Percentiles rank a stretch among this genome's conserved stretches.
These are phyloP conservation scores for Lentinula novae-zelandiae DNA, from an alignment of 1,284 basidiomycete genomes.

Conservation along the genomic window DNA sequence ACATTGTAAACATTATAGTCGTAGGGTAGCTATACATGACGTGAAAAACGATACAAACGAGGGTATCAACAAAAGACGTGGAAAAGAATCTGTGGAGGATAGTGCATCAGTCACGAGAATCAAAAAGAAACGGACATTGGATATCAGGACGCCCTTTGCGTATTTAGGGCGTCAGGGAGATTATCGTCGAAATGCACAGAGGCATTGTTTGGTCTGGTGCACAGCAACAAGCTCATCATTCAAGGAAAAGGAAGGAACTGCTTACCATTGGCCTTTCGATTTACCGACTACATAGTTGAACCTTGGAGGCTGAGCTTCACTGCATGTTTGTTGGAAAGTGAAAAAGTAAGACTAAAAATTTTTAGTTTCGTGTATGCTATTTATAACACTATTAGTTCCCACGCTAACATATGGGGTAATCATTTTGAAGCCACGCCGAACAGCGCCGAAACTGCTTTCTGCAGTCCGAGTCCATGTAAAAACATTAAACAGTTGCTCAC, in stretches of 20 bases:
- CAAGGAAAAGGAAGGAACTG: not conserved
- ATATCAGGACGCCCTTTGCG: slow-evolving; percentile 43
- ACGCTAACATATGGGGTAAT: not conserved
- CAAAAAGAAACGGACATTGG: slow-evolving; percentile 15
- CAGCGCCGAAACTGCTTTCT: not conserved
- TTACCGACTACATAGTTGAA: no score
- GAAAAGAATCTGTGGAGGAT: not conserved
- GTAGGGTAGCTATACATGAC: no score
- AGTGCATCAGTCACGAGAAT: not conserved
- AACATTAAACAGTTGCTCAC: not conserved
- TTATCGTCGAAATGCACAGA: slow-evolving; percentile 36
- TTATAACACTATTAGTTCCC: not conserved
- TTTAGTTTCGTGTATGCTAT: not conserved
- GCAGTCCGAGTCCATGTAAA: slow-evolving; percentile 7
- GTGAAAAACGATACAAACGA: no score
- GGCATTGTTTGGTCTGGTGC: slow-evolving; percentile 48
- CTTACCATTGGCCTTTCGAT: slow-evolving; percentile 4
- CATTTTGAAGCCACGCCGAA: slow-evolving; percentile 2
- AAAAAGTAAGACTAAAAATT: not conserved
- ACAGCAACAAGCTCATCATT: slow-evolving; percentile 36
- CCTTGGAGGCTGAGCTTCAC: no score
- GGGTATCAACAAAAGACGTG: not conserved
- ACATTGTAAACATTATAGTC: no score
- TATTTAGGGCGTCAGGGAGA: slow-evolving; percentile 41
- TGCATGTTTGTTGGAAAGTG: no score